Percentiles rank a stretch among this genome's conserved stretches.
Evolutionary conservation across 179 eudicot species (phyloP).

Genomic region (Spergularia azorica): DNA sequence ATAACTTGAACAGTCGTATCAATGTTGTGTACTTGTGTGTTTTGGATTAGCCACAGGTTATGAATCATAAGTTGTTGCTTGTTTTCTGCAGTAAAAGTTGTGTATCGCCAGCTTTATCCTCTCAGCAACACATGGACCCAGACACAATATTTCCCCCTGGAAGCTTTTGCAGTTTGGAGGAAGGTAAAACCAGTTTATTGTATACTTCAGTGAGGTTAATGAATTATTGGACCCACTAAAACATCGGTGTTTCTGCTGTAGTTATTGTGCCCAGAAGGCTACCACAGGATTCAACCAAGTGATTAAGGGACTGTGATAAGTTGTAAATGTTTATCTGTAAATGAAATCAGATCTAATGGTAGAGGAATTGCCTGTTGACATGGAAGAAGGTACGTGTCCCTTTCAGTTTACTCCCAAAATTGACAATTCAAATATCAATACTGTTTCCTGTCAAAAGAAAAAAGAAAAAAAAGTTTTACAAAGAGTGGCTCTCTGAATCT

Average conservation of each 20-base stretch:
- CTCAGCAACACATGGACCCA: constrained; percentile 55
- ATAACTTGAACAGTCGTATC: too few species aligned
- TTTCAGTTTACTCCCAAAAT: neutral
- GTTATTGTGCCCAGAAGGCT: constrained; percentile 63
- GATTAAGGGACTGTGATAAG: neutral
- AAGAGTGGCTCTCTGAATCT: too few species aligned
- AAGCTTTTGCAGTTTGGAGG: constrained; percentile 72
- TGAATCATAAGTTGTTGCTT: constrained; percentile 24
- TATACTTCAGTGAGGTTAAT: neutral
- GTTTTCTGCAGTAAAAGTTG: constrained; percentile 65
- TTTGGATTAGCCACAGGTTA: too few species aligned
- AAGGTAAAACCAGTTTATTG: constrained; percentile 45
- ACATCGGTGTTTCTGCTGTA: constrained; percentile 27
- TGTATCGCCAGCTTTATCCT: constrained; percentile 51
- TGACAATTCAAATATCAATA: neutral
- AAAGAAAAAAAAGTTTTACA: too few species aligned
- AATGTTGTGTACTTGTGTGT: too few species aligned
- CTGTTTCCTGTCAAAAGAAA: too few species aligned
- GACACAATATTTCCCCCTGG: constrained; percentile 63
- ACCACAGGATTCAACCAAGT: constrained; percentile 22
- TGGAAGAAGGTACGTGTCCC: constrained; percentile 21
- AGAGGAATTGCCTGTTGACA: constrained; percentile 6
- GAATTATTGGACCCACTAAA: neutral
- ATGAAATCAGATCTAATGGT: constrained; percentile 4
- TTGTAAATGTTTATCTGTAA: constrained; percentile 2